phyloP scores from a whole-genome alignment of 2,329 filamentous ascomycete species.

The Penicillium sp. region DNA sequence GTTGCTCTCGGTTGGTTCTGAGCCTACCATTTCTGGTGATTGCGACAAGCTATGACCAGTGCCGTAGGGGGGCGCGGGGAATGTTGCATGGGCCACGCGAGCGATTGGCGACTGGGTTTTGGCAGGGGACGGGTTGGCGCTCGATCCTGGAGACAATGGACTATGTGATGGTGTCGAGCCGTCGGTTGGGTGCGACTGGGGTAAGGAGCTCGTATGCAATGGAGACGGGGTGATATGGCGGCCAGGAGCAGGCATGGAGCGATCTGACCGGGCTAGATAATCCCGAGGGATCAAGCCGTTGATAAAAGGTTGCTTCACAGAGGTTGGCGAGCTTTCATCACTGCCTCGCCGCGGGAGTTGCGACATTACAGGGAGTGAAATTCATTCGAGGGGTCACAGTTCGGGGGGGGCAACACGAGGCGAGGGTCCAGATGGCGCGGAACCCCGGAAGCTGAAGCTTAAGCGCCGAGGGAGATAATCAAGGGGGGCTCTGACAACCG shows the following conservation, averaged over 20 bases:
- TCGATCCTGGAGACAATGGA: conserved; percentile 29
- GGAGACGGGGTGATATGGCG: conserved; percentile 33
- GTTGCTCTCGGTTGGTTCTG: conserved; percentile 22
- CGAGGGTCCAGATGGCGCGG: conserved; percentile 15
- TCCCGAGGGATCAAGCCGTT: conserved; percentile 39
- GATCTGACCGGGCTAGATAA: conserved; percentile 35
- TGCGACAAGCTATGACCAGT: conserved; percentile 20
- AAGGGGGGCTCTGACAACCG: conserved; percentile 14
- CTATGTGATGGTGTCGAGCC: conserved; percentile 27
- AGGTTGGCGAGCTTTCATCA: conserved; percentile 22
- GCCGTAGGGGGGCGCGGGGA: conserved; percentile 29
- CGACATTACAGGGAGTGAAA: conserved; percentile 32
- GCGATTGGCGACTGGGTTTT: conserved; percentile 24
- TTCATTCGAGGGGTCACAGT: conserved; percentile 21
- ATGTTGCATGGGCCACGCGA: conserved; percentile 32
- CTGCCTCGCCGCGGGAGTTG: conserved; percentile 34
- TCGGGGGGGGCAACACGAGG: conserved; percentile 15
- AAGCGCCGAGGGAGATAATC: conserved; percentile 4
- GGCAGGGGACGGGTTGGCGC: conserved; percentile 22
- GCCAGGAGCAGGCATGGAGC: conserved; percentile 21
- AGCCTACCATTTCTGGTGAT: conserved; percentile 19
- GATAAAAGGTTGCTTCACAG: conserved; percentile 19
- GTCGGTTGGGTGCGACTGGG: conserved; percentile 21
- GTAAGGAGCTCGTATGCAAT: conserved; percentile 31
- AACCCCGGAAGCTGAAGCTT: conserved; percentile 21